Evolutionary conservation across 345 rosid species (phyloP).

Genomic region (Durio zibethinus): DNA sequence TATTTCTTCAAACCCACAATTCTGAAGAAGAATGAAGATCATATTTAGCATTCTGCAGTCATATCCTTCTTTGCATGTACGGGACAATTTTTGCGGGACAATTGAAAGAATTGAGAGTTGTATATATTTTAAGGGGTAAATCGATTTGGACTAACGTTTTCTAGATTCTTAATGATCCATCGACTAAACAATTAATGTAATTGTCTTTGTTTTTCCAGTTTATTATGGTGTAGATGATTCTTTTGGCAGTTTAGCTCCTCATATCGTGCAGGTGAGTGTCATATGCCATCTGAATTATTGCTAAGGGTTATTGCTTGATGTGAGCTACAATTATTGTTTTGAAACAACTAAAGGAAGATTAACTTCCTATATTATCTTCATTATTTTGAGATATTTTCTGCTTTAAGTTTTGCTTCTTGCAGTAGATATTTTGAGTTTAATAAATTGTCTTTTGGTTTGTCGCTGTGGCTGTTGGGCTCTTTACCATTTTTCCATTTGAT

Average conservation of each 20-base stretch:
- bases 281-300: not conserved
- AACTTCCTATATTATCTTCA: too few relatives aligned
- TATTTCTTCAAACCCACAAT: too few relatives aligned
- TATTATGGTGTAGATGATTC: conserved; percentile 72
- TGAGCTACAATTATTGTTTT: not conserved
- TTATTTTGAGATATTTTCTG: not conserved
- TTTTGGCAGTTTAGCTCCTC: too few relatives aligned
- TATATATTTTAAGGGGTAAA: conserved; percentile 51
- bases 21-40: too few relatives aligned
- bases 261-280: conserved; percentile 60
- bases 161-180: not conserved
- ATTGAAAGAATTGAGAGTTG: too few relatives aligned
- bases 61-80: too few relatives aligned
- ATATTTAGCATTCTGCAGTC: too few relatives aligned
- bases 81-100: too few relatives aligned
- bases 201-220: conserved; percentile 46
- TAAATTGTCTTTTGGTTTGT: conserved; percentile 16
- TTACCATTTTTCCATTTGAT: too few relatives aligned
- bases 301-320: not conserved
- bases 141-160: too few relatives aligned
- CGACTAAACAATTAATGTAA: conserved; percentile 8
- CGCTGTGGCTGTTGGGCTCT: conserved; percentile 87
- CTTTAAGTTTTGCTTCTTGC: not conserved
- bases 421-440: not conserved
- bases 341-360: too few relatives aligned